Percentiles rank a stretch among this genome's conserved stretches.
Evolutionary conservation across 2,329 filamentous ascomycete species (phyloP).

Genomic region (Aspergillus niger): DNA sequence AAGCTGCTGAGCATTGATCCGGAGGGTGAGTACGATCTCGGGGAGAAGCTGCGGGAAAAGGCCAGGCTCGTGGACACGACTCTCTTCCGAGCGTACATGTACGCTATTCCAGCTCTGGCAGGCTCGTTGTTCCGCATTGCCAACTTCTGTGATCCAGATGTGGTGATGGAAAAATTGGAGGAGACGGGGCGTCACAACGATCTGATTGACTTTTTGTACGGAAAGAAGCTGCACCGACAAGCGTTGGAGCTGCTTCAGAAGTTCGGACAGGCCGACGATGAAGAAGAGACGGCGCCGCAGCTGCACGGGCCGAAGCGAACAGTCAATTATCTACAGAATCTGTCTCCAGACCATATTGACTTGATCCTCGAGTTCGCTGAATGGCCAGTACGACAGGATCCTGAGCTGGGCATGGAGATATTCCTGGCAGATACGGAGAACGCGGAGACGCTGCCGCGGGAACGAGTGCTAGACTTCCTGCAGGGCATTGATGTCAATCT

Average conservation of each 20-base stretch:
- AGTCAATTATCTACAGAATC: conserved; percentile 83
- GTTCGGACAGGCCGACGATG: conserved; percentile 66
- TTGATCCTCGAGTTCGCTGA: conserved; percentile 87
- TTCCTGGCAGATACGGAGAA: conserved; percentile 94
- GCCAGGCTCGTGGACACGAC: conserved; percentile 91
- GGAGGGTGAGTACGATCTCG: conserved; percentile 62
- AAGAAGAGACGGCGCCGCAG: conserved; percentile 45
- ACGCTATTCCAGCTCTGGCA: conserved; percentile 79
- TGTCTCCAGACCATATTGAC: conserved; percentile 85
- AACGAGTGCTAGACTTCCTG: conserved; percentile 74
- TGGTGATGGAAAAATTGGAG: conserved; percentile 89
- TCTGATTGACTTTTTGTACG: conserved; percentile 95
- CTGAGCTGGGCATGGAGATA: conserved; percentile 82
- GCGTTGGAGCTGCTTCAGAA: conserved; percentile 79
- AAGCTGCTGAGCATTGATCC: conserved; percentile 51
- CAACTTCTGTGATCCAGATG: conserved; percentile 95
- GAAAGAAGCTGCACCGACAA: conserved; percentile 87
- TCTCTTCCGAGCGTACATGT: conserved; percentile 93
- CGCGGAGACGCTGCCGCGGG: conserved; percentile 81
- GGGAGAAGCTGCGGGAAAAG: conserved; percentile 70
- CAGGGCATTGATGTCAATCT: conserved; percentile 68
- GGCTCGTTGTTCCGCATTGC: conserved; percentile 90
- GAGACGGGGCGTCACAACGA: conserved; percentile 88
- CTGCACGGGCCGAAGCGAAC: conserved; percentile 82
- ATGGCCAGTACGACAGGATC: conserved; percentile 77